Conservation (phyloP, 495 filamentous ascomycete genomes). For the Podospora appendiculata region DNA sequence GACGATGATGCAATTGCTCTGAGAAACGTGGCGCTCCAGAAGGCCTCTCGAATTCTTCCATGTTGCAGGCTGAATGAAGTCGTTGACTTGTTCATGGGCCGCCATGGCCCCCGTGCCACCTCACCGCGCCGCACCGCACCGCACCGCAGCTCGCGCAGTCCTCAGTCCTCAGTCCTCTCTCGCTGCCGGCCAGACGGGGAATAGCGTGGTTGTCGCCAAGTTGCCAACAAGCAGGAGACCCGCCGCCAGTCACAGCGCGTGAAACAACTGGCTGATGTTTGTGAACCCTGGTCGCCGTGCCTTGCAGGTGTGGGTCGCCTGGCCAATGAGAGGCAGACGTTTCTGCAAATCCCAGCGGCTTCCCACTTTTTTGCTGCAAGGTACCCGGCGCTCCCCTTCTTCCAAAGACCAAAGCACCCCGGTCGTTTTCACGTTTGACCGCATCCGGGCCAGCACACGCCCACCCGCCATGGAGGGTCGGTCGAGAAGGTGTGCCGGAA, state of each 20-base stretch:
- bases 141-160: background rate
- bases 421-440: too few species aligned
- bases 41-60: too few species aligned
- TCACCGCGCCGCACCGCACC: background rate
- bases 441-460: too few species aligned
- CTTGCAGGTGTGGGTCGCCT: constrained; percentile 9
- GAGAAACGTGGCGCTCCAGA: too few species aligned
- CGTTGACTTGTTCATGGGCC: too few species aligned
- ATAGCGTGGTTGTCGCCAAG: background rate
- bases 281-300: constrained; percentile 7
- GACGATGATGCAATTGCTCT: too few species aligned
- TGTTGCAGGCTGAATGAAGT: too few species aligned
- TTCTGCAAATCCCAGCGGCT: background rate
- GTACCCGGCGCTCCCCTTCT: background rate
- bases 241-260: background rate
- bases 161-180: too few species aligned
- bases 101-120: too few species aligned
- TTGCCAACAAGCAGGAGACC: background rate
- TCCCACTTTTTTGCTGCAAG: constrained; percentile 7
- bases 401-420: too few species aligned
- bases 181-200: background rate
- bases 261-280: constrained; percentile 12
- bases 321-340: constrained; percentile 6
- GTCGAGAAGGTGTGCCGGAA: background rate
- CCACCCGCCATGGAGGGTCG: too few species aligned